phyloP scores from a whole-genome alignment of 768 basidiomycete species.

The Kwoniella newhampshirensis region DNA sequence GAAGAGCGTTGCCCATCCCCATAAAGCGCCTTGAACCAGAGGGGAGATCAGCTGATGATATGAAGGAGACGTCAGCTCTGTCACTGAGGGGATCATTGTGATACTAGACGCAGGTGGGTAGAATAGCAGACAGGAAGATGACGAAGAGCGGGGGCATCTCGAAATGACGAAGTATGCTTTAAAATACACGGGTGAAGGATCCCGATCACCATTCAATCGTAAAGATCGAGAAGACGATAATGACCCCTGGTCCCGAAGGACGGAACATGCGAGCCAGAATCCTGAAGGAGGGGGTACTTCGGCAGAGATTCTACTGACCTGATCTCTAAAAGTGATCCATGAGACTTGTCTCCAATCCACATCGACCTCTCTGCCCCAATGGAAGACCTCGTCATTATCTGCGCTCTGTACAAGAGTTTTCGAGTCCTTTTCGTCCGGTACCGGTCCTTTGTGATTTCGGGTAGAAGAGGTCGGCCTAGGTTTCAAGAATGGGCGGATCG shows the following conservation, averaged over 20 bases:
- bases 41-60: conserved; percentile 44
- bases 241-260: no score
- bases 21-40: conserved; percentile 49
- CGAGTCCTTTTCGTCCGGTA: conserved; percentile 12
- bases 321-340: conserved; percentile 52
- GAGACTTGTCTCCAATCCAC: conserved; percentile 46
- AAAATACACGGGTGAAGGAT: no score
- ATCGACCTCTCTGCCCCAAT: conserved; percentile 28
- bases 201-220: no score
- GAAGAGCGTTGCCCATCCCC: conserved; percentile 48
- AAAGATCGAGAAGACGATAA: no score
- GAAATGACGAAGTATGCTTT: no score
- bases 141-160: no score
- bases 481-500: conserved; percentile 49
- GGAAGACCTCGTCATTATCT: conserved; percentile 13
- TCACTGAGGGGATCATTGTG: not conserved
- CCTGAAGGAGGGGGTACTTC: no score
- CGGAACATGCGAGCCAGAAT: no score
- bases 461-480: conserved; percentile 27
- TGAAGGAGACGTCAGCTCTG: not conserved
- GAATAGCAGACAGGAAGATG: no score
- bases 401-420: conserved; percentile 25
- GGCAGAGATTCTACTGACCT: conserved; percentile 31
- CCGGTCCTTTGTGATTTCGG: conserved; percentile 21
- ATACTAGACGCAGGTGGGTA: no score